Conservation (phyloP, 176 grass and related monocot species). For the Hordeum marinum region DNA sequence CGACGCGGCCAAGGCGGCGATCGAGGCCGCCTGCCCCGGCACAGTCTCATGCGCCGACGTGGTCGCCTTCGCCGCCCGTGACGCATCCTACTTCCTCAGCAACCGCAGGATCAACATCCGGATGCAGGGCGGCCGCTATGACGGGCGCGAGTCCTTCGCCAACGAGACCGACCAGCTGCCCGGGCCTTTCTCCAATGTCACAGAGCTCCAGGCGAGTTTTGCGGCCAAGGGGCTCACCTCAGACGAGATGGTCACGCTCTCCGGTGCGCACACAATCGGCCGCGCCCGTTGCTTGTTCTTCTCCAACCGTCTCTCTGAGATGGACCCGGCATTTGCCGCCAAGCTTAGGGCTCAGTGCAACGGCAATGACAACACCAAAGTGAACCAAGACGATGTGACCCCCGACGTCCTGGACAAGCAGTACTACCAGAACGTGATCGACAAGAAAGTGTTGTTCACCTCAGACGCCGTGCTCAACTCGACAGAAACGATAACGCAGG, state of each 20-base stretch:
- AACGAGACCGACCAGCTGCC: not conserved
- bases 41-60: not conserved
- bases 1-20: conserved; percentile 30
- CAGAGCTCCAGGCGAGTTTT: not conserved
- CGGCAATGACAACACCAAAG: not conserved
- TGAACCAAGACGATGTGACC: not conserved
- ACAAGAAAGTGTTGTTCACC: not conserved
- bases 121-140: not conserved
- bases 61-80: not conserved
- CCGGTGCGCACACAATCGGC: not conserved
- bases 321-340: not conserved
- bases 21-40: not conserved
- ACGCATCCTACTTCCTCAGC: not conserved
- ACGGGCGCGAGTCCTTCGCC: not conserved
- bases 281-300: not conserved
- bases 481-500: not conserved
- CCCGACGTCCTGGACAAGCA: not conserved
- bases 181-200: not conserved
- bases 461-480: not conserved
- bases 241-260: not conserved
- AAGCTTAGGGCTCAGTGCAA: not conserved
- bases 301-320: not conserved
- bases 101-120: not conserved
- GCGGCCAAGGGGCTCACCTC: not conserved
- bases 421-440: not conserved